Conservation (phyloP, 2,329 filamentous ascomycete genomes). For the Colletotrichum lini region DNA sequence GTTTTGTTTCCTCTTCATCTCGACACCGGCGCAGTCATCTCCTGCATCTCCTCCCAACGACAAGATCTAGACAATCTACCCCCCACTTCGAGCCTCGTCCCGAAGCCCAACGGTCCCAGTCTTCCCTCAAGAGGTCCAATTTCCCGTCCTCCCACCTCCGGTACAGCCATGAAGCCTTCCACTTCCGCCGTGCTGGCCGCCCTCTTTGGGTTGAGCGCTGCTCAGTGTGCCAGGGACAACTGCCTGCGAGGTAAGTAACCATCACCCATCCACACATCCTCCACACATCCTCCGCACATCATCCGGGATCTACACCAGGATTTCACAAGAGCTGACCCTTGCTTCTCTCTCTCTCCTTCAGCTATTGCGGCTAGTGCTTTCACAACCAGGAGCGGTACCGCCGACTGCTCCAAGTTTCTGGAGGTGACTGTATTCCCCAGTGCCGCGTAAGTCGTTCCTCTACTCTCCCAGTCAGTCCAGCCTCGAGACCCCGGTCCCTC, state of each 20-base stretch:
- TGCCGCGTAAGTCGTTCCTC: slow-evolving; percentile 19
- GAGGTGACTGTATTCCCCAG: slow-evolving; percentile 27
- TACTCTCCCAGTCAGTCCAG: not conserved
- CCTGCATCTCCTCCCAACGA: slow-evolving; percentile 34
- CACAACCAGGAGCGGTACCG: slow-evolving; percentile 31
- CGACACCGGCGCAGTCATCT: slow-evolving; percentile 38
- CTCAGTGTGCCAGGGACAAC: slow-evolving; percentile 41
- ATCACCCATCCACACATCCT: slow-evolving; percentile 2
- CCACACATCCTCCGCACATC: too few relatives aligned
- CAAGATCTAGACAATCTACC: slow-evolving; percentile 33
- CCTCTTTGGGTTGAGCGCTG: slow-evolving; percentile 38
- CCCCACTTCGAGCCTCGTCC: slow-evolving; percentile 21
- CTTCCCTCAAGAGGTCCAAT: slow-evolving; percentile 21
- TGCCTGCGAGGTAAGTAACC: slow-evolving; percentile 33
- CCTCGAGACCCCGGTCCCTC: not conserved
- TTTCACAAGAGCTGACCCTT: slow-evolving; percentile 8
- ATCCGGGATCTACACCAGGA: slow-evolving; percentile 5
- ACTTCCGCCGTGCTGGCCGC: slow-evolving; percentile 40
- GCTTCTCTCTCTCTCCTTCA: not conserved
- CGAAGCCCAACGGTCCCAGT: slow-evolving; percentile 26
- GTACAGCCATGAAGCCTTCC: slow-evolving; percentile 37
- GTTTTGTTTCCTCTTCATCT: not conserved
- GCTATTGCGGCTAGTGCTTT: slow-evolving; percentile 36
- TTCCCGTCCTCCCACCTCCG: slow-evolving; percentile 6
- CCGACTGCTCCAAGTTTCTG: slow-evolving; percentile 37